Conservation (phyloP, 2,329 filamentous ascomycete genomes). For the Huntiella bhutanensis region DNA sequence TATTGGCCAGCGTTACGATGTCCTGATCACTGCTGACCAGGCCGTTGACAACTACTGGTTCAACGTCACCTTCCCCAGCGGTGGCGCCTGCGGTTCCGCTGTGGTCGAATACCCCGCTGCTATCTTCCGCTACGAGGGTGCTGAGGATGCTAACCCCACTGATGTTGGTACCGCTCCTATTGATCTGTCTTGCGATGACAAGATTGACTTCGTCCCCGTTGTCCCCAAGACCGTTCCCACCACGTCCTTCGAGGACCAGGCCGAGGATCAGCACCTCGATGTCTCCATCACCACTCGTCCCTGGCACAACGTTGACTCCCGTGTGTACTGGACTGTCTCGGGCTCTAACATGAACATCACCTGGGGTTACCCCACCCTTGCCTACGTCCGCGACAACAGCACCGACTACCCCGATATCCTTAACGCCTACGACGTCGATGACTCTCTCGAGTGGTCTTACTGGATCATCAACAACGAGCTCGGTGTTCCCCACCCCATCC, state of each 20-base stretch:
- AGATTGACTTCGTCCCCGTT: conserved; percentile 15
- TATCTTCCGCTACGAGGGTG: conserved; percentile 22
- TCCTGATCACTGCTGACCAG: conserved; percentile 21
- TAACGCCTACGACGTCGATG: conserved; percentile 13
- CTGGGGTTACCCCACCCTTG: conserved; percentile 23
- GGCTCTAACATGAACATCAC: conserved; percentile 19
- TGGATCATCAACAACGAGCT: conserved; percentile 18
- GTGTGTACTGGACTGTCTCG: conserved; percentile 19
- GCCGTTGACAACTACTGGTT: conserved; percentile 17
- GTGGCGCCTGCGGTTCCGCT: conserved; percentile 19
- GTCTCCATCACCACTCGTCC: conserved; percentile 13
- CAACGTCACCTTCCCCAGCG: conserved; percentile 19
- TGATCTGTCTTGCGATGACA: conserved; percentile 14
- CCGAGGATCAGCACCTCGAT: conserved; percentile 14
- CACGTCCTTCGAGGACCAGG: conserved; percentile 15
- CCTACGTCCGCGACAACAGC: conserved; percentile 13
- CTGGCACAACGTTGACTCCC: conserved; percentile 13
- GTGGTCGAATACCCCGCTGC: conserved; percentile 17
- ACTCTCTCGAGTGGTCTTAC: conserved; percentile 16
- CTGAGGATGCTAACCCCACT: conserved; percentile 16
- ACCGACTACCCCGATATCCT: conserved; percentile 12
- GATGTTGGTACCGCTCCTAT: conserved; percentile 15
- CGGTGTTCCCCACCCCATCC: conserved; percentile 24
- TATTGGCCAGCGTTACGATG: conserved; percentile 30
- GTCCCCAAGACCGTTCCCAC: conserved; percentile 15